Evolutionary conservation across 1,139 yeast species (phyloP).

Genomic region (Taphrina wiesneri): DNA sequence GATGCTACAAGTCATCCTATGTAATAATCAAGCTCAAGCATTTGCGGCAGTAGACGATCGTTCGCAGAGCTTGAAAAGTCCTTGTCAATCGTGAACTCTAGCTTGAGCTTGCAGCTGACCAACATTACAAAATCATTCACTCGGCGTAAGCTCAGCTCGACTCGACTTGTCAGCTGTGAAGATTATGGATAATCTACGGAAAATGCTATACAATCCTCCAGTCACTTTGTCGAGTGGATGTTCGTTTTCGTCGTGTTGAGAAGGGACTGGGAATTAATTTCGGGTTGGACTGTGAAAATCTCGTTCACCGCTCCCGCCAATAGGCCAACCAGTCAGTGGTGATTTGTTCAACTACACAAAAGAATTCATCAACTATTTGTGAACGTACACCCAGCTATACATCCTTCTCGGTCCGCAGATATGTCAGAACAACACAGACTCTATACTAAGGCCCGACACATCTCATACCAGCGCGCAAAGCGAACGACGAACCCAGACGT

Average conservation of each 20-base stretch:
- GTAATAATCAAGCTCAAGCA: no score
- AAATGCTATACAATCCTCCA: neutral
- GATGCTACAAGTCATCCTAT: no score
- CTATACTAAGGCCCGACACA: slow-evolving; percentile 99
- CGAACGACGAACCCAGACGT: slow-evolving; percentile 97
- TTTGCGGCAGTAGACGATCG: no score
- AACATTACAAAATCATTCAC: no score
- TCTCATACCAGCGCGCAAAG: slow-evolving; percentile 99
- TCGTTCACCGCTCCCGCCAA: neutral
- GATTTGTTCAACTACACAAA: neutral
- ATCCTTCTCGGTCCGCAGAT: neutral
- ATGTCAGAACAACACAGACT: slow-evolving; percentile 50
- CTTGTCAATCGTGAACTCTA: no score
- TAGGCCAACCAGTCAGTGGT: neutral
- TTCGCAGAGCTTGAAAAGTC: no score
- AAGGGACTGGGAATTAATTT: slow-evolving; percentile 5
- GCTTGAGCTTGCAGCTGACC: neutral
- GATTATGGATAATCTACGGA: neutral
- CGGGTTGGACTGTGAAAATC: slow-evolving; percentile 24
- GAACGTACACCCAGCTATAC: neutral
- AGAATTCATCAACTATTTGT: neutral
- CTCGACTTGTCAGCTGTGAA: neutral
- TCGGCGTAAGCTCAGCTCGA: no score
- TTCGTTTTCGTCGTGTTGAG: neutral
- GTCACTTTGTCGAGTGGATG: neutral